Evolutionary conservation across 2,329 filamentous ascomycete genomes (phyloP).

Genomic region (Penicillium aurantiogriseum): DNA sequence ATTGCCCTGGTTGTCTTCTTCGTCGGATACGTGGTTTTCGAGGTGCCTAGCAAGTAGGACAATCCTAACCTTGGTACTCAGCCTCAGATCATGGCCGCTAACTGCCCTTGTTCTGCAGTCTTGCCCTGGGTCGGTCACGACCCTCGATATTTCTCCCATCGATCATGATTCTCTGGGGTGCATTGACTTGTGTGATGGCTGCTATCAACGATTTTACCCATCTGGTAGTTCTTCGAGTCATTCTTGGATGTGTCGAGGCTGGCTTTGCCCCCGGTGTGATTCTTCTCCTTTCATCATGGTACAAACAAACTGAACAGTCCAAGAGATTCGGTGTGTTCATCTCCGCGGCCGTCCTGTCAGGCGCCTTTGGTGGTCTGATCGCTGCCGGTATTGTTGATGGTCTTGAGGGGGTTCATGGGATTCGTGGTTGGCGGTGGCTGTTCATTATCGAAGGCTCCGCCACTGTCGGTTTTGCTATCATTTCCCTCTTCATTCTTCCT

Average conservation of each 20-base stretch:
- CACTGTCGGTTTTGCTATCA: slow-evolving; percentile 47
- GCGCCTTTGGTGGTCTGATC: slow-evolving; percentile 54
- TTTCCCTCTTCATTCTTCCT: slow-evolving; percentile 48
- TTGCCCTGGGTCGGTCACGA: slow-evolving; percentile 50
- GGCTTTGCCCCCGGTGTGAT: slow-evolving; percentile 28
- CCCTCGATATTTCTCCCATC: slow-evolving; percentile 52
- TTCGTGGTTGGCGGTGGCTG: slow-evolving; percentile 54
- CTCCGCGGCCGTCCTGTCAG: slow-evolving; percentile 56
- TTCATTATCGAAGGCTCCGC: slow-evolving; percentile 49
- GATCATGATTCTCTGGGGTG: slow-evolving; percentile 57
- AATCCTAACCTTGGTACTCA: not conserved
- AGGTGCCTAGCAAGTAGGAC: slow-evolving; percentile 52
- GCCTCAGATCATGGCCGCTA: not conserved
- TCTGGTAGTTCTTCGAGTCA: slow-evolving; percentile 45
- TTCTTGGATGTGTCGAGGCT: slow-evolving; percentile 27
- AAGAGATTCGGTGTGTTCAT: slow-evolving; percentile 59
- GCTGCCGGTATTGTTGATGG: slow-evolving; percentile 51
- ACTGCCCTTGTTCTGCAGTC: slow-evolving; percentile 4
- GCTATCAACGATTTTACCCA: slow-evolving; percentile 49
- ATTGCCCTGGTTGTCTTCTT: slow-evolving; percentile 56
- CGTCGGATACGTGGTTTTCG: slow-evolving; percentile 53
- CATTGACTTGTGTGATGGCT: slow-evolving; percentile 52
- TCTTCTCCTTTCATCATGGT: slow-evolving; percentile 56
- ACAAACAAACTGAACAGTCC: slow-evolving; percentile 57
- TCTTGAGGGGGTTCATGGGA: slow-evolving; percentile 47